Conservation (phyloP, 2,329 filamentous ascomycete species). For the Sporothrix mexicana region DNA sequence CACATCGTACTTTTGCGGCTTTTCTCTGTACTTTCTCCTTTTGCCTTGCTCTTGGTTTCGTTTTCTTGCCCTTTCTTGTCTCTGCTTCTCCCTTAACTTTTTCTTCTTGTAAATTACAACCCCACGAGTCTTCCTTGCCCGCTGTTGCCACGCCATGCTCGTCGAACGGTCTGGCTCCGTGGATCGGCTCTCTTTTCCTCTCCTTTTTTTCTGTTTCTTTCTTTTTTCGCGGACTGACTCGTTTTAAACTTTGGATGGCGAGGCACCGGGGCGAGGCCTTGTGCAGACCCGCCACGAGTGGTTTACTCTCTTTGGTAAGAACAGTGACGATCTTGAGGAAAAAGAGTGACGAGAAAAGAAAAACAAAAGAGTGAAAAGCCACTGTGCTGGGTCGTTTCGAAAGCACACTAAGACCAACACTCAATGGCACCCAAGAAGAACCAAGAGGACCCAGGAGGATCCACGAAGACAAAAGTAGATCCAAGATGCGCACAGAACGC, state of each 20-base stretch:
- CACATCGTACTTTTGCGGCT: neutral
- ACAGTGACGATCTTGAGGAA: neutral
- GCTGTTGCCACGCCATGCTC: neutral
- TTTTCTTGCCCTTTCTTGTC: neutral
- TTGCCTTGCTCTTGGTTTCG: neutral
- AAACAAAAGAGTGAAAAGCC: neutral
- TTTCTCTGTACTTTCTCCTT: neutral
- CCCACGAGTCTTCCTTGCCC: neutral
- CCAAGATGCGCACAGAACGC: neutral
- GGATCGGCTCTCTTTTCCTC: neutral
- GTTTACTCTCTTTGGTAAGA: slow-evolving; percentile 15
- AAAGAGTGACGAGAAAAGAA: neutral
- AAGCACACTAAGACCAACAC: slow-evolving; percentile 4
- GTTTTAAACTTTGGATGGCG: too few species aligned
- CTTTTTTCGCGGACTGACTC: neutral
- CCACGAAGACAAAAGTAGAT: neutral
- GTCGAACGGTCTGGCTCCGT: neutral
- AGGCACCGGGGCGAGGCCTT: neutral
- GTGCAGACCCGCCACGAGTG: slow-evolving; percentile 6
- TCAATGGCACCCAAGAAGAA: neutral
- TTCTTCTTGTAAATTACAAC: neutral
- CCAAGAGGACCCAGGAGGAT: neutral
- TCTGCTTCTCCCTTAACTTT: neutral
- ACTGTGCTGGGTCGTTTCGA: neutral
- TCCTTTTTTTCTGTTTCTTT: neutral